Evolutionary conservation across 2,329 filamentous ascomycete genomes (phyloP).

Genomic region (Grosmannia clavigera): DNA sequence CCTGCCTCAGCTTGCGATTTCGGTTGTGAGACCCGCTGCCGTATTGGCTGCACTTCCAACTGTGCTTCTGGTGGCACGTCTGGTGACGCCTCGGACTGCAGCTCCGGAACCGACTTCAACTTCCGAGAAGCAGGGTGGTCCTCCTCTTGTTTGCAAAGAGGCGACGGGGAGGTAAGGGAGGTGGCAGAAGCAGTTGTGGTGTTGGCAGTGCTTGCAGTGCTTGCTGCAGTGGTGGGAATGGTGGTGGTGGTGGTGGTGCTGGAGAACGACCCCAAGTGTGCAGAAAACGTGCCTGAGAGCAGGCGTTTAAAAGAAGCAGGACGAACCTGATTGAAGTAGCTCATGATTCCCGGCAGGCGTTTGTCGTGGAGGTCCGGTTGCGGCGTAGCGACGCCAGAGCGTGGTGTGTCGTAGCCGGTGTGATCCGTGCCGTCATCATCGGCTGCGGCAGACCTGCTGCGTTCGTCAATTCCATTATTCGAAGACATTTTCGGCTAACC

Average conservation of each 20-base stretch:
- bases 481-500: conserved; percentile 11
- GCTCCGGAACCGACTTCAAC: not conserved
- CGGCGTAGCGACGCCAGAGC: conserved; percentile 84
- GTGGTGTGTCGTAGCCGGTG: conserved; percentile 74
- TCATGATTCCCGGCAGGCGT: conserved; percentile 88
- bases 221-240: conserved; percentile 14
- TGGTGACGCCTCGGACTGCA: not conserved
- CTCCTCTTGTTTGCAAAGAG: not conserved
- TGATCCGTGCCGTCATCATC: conserved; percentile 66
- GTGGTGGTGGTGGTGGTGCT: conserved; percentile 2
- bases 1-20: not conserved
- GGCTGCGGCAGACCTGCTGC: conserved; percentile 39
- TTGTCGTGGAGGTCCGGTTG: conserved; percentile 91
- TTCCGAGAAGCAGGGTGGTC: not conserved
- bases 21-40: conserved; percentile 3
- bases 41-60: conserved; percentile 7
- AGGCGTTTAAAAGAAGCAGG: conserved; percentile 53
- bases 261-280: conserved; percentile 17
- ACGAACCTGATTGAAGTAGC: conserved; percentile 99
- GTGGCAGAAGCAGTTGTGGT: not conserved
- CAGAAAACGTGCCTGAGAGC: conserved; percentile 26
- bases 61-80: not conserved
- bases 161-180: not conserved
- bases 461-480: conserved; percentile 40
- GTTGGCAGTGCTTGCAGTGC: conserved; percentile 6